Base-by-base conservation (phyloP, 2,329 filamentous ascomycete genomes). In the Arthrobotrys pseudoclavata region DNA sequence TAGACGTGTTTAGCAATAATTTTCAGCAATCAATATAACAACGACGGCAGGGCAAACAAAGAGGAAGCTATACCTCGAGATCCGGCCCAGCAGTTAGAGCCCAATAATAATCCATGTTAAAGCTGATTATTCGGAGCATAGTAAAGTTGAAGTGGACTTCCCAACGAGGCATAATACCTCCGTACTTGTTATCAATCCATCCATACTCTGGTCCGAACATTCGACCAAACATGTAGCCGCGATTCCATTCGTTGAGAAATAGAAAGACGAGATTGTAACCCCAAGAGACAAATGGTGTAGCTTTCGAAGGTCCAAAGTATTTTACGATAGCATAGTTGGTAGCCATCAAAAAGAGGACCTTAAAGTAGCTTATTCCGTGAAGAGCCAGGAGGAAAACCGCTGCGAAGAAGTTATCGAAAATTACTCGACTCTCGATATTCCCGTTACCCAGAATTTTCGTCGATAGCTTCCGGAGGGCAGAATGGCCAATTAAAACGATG, bases 121-220 rank as follows among this genome's bases (percentile, higher is more conserved):
- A 99, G 83, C 95, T 97, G 81, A 99, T 94, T 57, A 98, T 86
- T 4, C 96, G 91, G 69, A 99, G 86, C 26, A 98, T 91, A 2
- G 95, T 97, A 79, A 99, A 89, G 82, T 99, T 99, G 87, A 99
- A 99, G 4, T 97, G 87, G n/a, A 99, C 90, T 83, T 98, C 93
- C 96, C 96, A 99, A 75, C 95, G 89, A 0, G 91, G 87, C 83
- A 97, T 90, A n/a, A 99, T 85, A 0, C 96, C 96, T 6, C 93
- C 90, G 80, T 91, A 91, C 26, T 69, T 69, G 7, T 61, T 78
- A 64, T 87, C 86, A 84, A 99, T 96, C 15, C 98, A 85, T 86
- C 89, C 92, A 50, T 86, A 85, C n/a, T 81, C 81, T 13, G 64
- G 66, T 9, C 81, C 81, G 82, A 22, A 83, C 4, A 97, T 86